phyloP scores from a whole-genome alignment of 2,329 filamentous ascomycete genomes.

The Paecilomyces dactylethromorphus region DNA sequence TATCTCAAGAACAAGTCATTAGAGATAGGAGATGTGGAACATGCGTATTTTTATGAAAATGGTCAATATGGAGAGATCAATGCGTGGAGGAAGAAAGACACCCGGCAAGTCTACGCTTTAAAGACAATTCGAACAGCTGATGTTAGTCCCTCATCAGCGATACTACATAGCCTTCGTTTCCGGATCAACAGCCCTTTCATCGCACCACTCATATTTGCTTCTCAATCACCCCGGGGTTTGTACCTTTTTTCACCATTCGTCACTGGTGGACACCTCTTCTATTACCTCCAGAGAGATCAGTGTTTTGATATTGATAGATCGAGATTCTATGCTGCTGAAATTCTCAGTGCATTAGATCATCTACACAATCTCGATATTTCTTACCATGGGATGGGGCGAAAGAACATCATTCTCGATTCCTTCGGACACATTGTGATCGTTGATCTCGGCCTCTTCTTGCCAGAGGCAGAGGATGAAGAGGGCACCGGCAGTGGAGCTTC shows the following conservation, averaged over 20 bases:
- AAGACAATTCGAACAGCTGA: too few species aligned
- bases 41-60: too few species aligned
- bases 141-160: too few species aligned
- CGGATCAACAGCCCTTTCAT: background rate
- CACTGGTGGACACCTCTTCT: constrained; percentile 1
- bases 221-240: background rate
- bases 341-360: constrained; percentile 1
- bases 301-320: background rate
- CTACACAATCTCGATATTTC: background rate
- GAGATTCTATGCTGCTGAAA: constrained; percentile 2
- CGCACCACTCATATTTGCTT: constrained; percentile 1
- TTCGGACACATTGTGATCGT: constrained; percentile 1
- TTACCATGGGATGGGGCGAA: background rate
- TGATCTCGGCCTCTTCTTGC: constrained; percentile 1
- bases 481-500: background rate
- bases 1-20: too few species aligned
- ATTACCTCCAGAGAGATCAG: background rate
- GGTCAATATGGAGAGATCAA: too few species aligned
- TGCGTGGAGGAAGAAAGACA: too few species aligned
- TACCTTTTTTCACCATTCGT: constrained; percentile 1
- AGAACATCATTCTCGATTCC: constrained; percentile 3
- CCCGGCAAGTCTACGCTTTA: too few species aligned
- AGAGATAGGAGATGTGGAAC: too few species aligned
- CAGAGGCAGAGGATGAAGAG: background rate
- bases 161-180: too few species aligned